phyloP scores from a whole-genome alignment of 2,329 filamentous ascomycete genomes.

The Podosphaera xanthii region DNA sequence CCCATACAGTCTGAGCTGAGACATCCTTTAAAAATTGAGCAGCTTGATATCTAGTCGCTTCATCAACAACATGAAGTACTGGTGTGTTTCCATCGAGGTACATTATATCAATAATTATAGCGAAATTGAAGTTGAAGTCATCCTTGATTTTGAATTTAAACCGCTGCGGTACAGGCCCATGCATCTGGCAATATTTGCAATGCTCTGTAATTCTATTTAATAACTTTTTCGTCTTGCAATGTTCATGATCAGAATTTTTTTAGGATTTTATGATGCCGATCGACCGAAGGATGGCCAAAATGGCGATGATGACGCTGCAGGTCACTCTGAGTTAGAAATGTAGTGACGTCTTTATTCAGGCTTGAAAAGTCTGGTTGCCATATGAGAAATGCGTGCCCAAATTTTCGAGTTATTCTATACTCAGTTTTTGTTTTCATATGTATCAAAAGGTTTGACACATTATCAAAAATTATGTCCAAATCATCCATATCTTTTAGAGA shows the following conservation, averaged over 20 bases:
- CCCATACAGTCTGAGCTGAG: neutral
- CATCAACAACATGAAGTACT: slow-evolving; percentile 18
- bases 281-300: neutral
- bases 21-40: slow-evolving; percentile 1
- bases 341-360: neutral
- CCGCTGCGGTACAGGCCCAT: neutral
- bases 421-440: neutral
- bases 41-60: neutral
- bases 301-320: neutral
- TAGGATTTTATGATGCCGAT: neutral
- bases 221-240: neutral
- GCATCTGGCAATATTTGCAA: neutral
- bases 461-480: neutral
- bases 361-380: neutral
- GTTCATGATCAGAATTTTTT: neutral
- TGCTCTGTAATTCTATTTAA: neutral
- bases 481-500: neutral
- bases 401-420: neutral
- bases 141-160: neutral
- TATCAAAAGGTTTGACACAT: neutral
- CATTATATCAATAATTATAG: neutral
- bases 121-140: neutral
- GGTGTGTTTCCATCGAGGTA: slow-evolving; percentile 38
- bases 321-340: neutral
- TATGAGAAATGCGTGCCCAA: neutral